Percentiles rank a stretch among this genome's conserved stretches.
Conservation (phyloP, 2,329 filamentous ascomycete genomes). For the Botrytis fragariae region DNA sequence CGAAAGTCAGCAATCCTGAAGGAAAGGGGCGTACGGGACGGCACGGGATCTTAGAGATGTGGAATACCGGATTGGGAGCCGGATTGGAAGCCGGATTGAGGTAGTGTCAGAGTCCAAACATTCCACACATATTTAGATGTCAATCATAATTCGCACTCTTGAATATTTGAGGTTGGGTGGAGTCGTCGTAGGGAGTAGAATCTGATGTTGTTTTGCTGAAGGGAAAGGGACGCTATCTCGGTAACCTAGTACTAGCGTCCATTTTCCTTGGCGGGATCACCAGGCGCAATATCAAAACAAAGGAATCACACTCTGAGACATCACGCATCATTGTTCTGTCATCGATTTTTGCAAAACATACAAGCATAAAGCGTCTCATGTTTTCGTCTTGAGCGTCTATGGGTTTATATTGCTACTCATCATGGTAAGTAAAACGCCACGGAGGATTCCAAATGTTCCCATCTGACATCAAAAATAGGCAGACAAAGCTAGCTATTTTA, state of each 20-base stretch:
- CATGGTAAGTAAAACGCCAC: slow-evolving; percentile 3
- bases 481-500: slow-evolving; percentile 20
- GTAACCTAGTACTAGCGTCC: not conserved
- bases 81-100: not conserved
- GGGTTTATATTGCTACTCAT: not conserved
- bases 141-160: not conserved
- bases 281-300: not conserved
- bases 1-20: not conserved
- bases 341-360: not conserved
- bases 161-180: not conserved
- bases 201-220: not conserved
- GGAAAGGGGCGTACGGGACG: not conserved
- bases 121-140: not conserved
- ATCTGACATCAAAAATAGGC: slow-evolving; percentile 11
- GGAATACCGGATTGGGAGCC: not conserved
- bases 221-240: not conserved
- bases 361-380: not conserved
- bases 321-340: not conserved
- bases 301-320: not conserved
- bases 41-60: not conserved
- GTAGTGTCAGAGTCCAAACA: not conserved
- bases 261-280: not conserved
- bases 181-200: not conserved
- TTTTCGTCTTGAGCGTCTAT: not conserved
- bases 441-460: not conserved